A percentile compares a stretch with the other conserved stretches of the same genome.
Evolutionary conservation across 2,329 filamentous ascomycete genomes (phyloP).

Genomic region (Zopfia rhizophila): DNA sequence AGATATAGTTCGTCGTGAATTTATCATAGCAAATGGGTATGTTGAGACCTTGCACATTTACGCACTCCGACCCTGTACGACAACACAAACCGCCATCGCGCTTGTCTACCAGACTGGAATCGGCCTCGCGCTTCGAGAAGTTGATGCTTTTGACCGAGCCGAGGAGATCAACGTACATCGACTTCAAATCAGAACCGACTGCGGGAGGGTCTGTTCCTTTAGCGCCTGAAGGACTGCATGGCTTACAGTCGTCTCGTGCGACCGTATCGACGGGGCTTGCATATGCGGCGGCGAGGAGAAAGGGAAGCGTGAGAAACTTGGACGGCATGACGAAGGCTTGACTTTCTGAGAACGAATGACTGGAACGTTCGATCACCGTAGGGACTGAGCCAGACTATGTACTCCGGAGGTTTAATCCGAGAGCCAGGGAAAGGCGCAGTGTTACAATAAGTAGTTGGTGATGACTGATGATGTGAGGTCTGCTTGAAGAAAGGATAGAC

Average conservation of each 20-base stretch:
- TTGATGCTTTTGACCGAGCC: slow-evolving; percentile 42
- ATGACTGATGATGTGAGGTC: no score
- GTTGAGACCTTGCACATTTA: slow-evolving; percentile 52
- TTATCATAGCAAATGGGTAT: slow-evolving; percentile 64
- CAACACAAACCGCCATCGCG: slow-evolving; percentile 46
- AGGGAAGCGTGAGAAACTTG: slow-evolving; percentile 34
- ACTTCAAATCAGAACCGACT: slow-evolving; percentile 46
- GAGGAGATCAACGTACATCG: slow-evolving; percentile 48
- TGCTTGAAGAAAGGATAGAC: no score
- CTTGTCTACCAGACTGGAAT: no score
- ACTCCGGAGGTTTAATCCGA: no score
- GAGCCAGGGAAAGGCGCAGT: no score
- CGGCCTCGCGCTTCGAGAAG: slow-evolving; percentile 28
- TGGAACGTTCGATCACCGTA: no score
- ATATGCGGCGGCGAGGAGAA: slow-evolving; percentile 31
- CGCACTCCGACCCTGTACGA: slow-evolving; percentile 52
- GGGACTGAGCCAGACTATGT: no score
- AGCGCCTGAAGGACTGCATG: slow-evolving; percentile 50
- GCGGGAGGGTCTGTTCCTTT: slow-evolving; percentile 40
- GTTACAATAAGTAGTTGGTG: no score
- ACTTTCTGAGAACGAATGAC: no score
- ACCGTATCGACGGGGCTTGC: slow-evolving; percentile 34
- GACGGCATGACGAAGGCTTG: slow-evolving; percentile 37
- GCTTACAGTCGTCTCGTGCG: slow-evolving; percentile 40
- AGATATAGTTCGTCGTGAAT: slow-evolving; percentile 63